Evolutionary conservation across 495 filamentous ascomycete genomes (phyloP), one percentile per base, ranked within the genome.

Genomic region (Hypoxylon intermedium): DNA sequence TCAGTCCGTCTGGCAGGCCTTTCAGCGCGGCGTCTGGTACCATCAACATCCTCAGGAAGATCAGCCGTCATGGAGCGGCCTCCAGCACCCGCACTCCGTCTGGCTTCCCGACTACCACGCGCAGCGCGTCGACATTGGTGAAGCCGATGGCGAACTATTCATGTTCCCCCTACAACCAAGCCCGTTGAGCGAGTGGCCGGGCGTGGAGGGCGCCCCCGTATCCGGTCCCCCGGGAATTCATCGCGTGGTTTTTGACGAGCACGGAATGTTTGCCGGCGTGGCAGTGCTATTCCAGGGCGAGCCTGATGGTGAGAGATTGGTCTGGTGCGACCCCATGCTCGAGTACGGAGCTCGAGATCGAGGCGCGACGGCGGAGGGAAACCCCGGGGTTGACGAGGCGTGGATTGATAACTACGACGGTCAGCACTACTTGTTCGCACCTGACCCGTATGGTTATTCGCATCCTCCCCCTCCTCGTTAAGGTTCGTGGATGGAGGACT

Each of bases 181-280:
- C 13, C 12, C 38, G 19, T 3, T 38, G 0, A 26, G 51, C 38
- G 47, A 31, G 41, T 57, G 59, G 59, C 53, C 53, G 2, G 59
- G 53, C 6, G 0, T 51, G 6, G 0, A 5, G 0, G 43, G 34
- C 9, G 31, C 36, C 0, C 50, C 52, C 4, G 58, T 49, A 3
- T 33, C 31, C 2, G 59, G 38, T 0, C 46, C 59, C 0, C 52
- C 52, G 0, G 52, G 52, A 1, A 26, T 51, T 31, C 45, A 51
- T 15, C 40, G 59, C 45, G 52, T 62, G 15, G n/a, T 56, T 11
- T 52, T 51, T 13, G 30, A 44, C 40, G 28, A 52, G 30, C 13
- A 45, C 2, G 59, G 59, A 15, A 24, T 46, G 16, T 52, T 62
- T 33, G 45, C 52, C 12, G 59, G 59, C 1, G 51, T 62, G 2